Evolutionary conservation across 352 stramenopile species (phyloP).

Genomic region (Blastocystis sp.): DNA sequence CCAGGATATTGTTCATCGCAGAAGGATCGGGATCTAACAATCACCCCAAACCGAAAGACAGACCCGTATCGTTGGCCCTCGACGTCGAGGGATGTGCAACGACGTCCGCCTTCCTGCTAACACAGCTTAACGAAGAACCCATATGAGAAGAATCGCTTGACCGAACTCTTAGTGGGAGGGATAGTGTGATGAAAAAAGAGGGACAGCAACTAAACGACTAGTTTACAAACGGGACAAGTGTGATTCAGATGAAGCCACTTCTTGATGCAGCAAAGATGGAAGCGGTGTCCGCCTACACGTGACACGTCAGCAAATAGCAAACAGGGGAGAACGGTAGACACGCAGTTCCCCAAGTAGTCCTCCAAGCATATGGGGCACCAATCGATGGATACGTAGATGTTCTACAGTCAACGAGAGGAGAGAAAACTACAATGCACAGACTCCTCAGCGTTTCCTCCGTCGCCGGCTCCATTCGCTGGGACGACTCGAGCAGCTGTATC

Average conservation of each 20-base stretch:
- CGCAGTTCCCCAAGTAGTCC: constrained; percentile 28
- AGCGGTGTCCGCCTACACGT: constrained; percentile 25
- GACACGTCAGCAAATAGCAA: not conserved
- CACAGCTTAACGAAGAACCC: not conserved
- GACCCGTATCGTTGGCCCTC: not conserved
- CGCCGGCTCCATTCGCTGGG: not conserved
- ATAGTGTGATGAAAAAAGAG: not conserved
- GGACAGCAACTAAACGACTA: constrained; percentile 35
- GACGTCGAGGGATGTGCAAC: not conserved
- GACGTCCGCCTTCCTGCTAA: not conserved
- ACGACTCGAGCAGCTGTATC: constrained; percentile 18
- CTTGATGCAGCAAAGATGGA: constrained; percentile 40
- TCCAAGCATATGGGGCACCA: constrained; percentile 49
- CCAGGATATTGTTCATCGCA: not conserved
- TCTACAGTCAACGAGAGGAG: not conserved
- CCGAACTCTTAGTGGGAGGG: not conserved
- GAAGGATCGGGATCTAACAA: not conserved
- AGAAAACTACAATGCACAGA: constrained; percentile 20
- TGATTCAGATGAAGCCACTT: constrained; percentile 52
- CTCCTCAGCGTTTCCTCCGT: not conserved
- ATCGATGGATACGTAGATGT: not conserved
- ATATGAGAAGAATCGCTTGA: not conserved
- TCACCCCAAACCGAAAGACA: not conserved
- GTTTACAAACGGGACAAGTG: constrained; percentile 51
- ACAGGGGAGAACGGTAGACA: constrained; percentile 40